phyloP scores from a whole-genome alignment of 2,329 filamentous ascomycete genomes.

The Didymellaceae sp. region DNA sequence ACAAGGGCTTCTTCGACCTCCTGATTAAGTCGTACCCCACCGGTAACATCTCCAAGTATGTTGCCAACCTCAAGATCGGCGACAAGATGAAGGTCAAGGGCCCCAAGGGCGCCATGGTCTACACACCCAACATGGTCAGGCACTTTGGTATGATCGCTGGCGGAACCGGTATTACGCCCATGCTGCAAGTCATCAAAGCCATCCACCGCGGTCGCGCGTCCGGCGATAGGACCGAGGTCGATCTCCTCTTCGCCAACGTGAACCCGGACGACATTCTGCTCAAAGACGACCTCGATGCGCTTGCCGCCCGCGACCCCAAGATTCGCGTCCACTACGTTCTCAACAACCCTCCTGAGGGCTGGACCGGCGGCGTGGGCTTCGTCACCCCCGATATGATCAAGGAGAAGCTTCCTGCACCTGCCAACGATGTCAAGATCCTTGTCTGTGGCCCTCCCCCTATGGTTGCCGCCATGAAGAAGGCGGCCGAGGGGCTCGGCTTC shows the following conservation, averaged over 20 bases:
- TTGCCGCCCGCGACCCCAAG: conserved; percentile 76
- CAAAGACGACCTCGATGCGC: conserved; percentile 84
- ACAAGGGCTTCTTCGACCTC: conserved; percentile 88
- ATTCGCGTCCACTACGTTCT: conserved; percentile 94
- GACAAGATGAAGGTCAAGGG: conserved; percentile 84
- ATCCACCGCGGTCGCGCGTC: conserved; percentile 77
- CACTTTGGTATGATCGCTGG: conserved; percentile 98
- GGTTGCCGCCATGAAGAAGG: conserved; percentile 97
- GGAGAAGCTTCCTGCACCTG: conserved; percentile 81
- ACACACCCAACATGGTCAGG: conserved; percentile 94
- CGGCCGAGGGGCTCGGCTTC: conserved; percentile 85
- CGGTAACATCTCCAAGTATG: conserved; percentile 94
- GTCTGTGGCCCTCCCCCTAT: conserved; percentile 96
- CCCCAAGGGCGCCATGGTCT: conserved; percentile 97
- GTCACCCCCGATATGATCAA: conserved; percentile 96
- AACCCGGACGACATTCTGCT: conserved; percentile 91
- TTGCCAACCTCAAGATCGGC: conserved; percentile 82
- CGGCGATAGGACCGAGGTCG: conserved; percentile 86
- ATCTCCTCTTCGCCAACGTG: conserved; percentile 94
- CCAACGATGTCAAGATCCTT: conserved; percentile 88
- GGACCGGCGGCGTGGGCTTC: conserved; percentile 92
- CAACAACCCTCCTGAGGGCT: conserved; percentile 91
- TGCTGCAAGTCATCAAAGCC: conserved; percentile 94
- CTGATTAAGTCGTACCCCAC: conserved; percentile 98
- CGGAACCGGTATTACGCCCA: conserved; percentile 96